These are phyloP conservation scores for Boletus sp. DNA, from an alignment of 1,284 basidiomycete genomes.

Conservation along the genomic window DNA sequence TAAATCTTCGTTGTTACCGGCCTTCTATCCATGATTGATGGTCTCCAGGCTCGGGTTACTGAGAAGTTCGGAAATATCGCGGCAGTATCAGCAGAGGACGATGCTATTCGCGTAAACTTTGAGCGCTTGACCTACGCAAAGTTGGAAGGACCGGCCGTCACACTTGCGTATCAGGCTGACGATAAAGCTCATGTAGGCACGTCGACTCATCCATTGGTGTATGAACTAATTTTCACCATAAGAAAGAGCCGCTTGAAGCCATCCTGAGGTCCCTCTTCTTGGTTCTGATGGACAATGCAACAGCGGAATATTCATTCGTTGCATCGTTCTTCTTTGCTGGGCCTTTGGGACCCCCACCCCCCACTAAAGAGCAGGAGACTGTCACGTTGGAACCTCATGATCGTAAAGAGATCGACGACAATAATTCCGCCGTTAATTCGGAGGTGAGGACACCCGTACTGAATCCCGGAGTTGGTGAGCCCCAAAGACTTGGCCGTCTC, in stretches of 20 bases:
- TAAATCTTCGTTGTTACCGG: constrained; percentile 27
- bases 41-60: constrained; percentile 48
- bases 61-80: constrained; percentile 66
- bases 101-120: constrained; percentile 41
- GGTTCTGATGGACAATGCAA: constrained; percentile 90
- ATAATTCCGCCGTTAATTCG: constrained; percentile 40
- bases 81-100: constrained; percentile 38
- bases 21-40: constrained; percentile 1
- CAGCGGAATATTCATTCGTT: constrained; percentile 86
- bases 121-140: constrained; percentile 63
- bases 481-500: constrained; percentile 25
- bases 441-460: constrained; percentile 32
- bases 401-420: constrained; percentile 16
- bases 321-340: constrained; percentile 71
- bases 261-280: constrained; percentile 80
- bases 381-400: constrained; percentile 30
- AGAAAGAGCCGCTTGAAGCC: constrained; percentile 84
- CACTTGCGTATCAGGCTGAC: constrained; percentile 83
- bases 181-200: constrained; percentile 73
- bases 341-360: constrained; percentile 26
- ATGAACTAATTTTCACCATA: constrained; percentile 13
- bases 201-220: background rate
- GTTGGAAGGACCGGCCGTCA: constrained; percentile 75
- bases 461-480: constrained; percentile 5
- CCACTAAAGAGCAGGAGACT: constrained; percentile 38